Evolutionary conservation across 2,329 filamentous ascomycete genomes (phyloP).

Genomic region (Sclerotinia minor): DNA sequence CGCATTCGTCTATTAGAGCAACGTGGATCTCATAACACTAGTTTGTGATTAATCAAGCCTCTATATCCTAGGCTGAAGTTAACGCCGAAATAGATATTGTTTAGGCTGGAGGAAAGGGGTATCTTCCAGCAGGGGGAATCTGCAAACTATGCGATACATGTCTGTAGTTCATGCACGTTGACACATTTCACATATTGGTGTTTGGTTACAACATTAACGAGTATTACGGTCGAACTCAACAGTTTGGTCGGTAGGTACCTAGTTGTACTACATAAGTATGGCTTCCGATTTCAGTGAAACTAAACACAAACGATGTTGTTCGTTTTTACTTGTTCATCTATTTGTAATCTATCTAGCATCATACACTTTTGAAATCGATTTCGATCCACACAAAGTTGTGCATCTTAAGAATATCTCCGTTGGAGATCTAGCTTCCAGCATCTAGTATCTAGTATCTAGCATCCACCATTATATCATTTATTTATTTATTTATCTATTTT

Average conservation of each 20-base stretch:
- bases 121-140: not conserved
- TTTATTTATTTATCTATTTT: too few species aligned
- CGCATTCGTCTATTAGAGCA: constrained; percentile 23
- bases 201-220: not conserved
- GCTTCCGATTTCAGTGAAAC: too few species aligned
- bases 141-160: not conserved
- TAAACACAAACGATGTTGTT: too few species aligned
- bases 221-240: too few species aligned
- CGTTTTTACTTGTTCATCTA: too few species aligned
- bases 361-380: not conserved
- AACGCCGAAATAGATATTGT: not conserved
- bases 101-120: not conserved
- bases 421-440: too few species aligned
- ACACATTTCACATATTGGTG: not conserved
- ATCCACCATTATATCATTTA: too few species aligned
- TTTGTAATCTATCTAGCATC: too few species aligned
- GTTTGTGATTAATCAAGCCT: not conserved
- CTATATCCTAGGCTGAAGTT: constrained; percentile 3
- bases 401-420: constrained; percentile 3
- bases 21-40: constrained; percentile 4
- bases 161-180: constrained; percentile 4
- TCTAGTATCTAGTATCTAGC: too few species aligned
- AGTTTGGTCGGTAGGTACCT: too few species aligned
- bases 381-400: not conserved
- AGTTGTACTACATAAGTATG: too few species aligned